A percentile compares a stretch with the other conserved stretches of the same genome.
Conservation (phyloP, 139 green algal genomes). For the Auxenochlorella pyrenoidosa region DNA sequence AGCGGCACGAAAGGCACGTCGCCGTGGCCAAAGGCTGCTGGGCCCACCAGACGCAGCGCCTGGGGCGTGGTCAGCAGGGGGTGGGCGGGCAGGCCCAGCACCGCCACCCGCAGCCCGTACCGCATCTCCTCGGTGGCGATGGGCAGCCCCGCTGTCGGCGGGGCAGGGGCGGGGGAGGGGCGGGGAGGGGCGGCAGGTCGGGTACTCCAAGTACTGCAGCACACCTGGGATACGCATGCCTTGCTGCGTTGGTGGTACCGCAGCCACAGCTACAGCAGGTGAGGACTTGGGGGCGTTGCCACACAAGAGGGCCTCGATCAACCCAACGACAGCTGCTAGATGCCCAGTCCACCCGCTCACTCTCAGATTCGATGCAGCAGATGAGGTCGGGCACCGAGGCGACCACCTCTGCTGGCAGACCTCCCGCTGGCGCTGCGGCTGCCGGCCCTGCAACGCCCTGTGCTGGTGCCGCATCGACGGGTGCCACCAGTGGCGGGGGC, state of each 20-base stretch:
- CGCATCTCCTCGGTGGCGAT: constrained; percentile 53
- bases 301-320: background rate
- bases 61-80: constrained; percentile 43
- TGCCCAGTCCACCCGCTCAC: constrained; percentile 1
- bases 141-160: background rate
- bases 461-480: background rate
- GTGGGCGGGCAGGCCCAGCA: constrained; percentile 52
- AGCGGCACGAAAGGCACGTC: constrained; percentile 31
- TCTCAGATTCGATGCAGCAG: constrained; percentile 45
- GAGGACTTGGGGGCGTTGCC: no score
- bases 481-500: no score
- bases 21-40: constrained; percentile 43
- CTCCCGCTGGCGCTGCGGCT: background rate
- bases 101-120: constrained; percentile 46
- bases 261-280: no score
- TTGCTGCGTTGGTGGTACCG: background rate
- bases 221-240: background rate
- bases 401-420: background rate
- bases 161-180: background rate
- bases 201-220: background rate
- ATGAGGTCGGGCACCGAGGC: constrained; percentile 59
- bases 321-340: background rate
- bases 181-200: background rate
- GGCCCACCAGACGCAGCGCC: constrained; percentile 50
- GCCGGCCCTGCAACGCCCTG: background rate